A percentile compares a stretch with the other conserved stretches of the same genome.
phyloP scores from a whole-genome alignment of 202 grass and related monocot species.

The Setaria viridis region DNA sequence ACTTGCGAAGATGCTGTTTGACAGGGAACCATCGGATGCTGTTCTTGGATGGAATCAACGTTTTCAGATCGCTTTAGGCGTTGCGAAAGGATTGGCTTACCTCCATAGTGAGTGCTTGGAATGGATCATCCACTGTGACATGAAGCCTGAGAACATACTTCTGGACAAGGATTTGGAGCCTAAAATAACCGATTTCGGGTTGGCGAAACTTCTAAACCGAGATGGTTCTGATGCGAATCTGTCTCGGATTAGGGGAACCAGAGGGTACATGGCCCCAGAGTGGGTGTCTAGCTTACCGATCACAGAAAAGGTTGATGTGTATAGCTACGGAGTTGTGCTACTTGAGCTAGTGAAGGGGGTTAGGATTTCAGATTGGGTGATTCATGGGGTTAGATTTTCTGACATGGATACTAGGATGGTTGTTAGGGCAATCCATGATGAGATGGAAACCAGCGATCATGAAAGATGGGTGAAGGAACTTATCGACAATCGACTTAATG shows the following conservation, averaged over 20 bases:
- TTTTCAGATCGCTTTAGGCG: slow-evolving; percentile 56
- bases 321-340: slow-evolving; percentile 67
- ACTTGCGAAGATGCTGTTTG: slow-evolving; percentile 50
- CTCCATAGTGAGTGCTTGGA: slow-evolving; percentile 61
- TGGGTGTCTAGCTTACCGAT: slow-evolving; percentile 58
- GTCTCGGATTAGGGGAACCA: slow-evolving; percentile 58
- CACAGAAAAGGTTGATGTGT: slow-evolving; percentile 65
- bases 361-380: slow-evolving; percentile 55
- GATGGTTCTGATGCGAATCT: slow-evolving; percentile 1
- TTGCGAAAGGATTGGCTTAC: slow-evolving; percentile 59
- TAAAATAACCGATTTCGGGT: slow-evolving; percentile 61
- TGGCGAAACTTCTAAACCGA: slow-evolving; percentile 54
- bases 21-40: neutral
- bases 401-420: slow-evolving; percentile 31
- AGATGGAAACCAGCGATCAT: neutral
- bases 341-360: slow-evolving; percentile 54
- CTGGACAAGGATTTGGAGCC: slow-evolving; percentile 63
- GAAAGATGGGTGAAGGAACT: slow-evolving; percentile 15
- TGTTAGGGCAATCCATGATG: neutral
- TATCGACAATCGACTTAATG: slow-evolving; percentile 43
- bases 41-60: slow-evolving; percentile 48
- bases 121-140: slow-evolving; percentile 69
- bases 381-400: neutral
- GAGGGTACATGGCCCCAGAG: slow-evolving; percentile 68
- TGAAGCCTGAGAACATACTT: slow-evolving; percentile 73